These are phyloP conservation scores for Xylaria arbuscula DNA, from an alignment of 2,329 filamentous ascomycete species.

Conservation along the genomic window DNA sequence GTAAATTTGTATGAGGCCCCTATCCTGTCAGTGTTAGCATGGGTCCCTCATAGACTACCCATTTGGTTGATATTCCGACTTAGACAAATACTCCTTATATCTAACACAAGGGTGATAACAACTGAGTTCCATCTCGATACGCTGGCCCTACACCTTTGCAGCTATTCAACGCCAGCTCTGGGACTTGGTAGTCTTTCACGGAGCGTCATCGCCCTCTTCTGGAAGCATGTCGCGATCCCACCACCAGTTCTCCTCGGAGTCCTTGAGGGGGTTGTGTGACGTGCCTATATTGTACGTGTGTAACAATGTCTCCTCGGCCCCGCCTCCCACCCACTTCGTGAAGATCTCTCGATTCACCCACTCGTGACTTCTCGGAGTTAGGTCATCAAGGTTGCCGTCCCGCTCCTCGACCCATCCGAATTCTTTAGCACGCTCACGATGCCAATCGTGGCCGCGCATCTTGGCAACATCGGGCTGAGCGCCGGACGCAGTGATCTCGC, in stretches of 20 bases:
- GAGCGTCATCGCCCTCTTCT: neutral
- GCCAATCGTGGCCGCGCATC: neutral
- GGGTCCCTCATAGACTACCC: too few relatives aligned
- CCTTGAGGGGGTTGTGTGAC: slow-evolving; percentile 1
- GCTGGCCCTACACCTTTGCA: too few relatives aligned
- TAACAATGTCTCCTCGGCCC: neutral
- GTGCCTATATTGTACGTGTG: too few relatives aligned
- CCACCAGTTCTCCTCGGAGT: slow-evolving; percentile 7
- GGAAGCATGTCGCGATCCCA: slow-evolving; percentile 1
- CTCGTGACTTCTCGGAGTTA: neutral
- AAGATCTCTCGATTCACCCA: neutral
- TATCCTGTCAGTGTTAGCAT: too few relatives aligned
- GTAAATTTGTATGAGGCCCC: too few relatives aligned
- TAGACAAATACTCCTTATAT: too few relatives aligned
- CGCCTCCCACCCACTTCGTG: neutral
- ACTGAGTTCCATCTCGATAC: too few relatives aligned
- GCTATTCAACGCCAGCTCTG: neutral
- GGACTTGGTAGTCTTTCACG: neutral
- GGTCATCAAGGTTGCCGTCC: slow-evolving; percentile 11
- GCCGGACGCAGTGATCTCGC: slow-evolving; percentile 18
- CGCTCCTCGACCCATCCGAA: slow-evolving; percentile 18
- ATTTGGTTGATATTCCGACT: too few relatives aligned
- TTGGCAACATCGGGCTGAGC: slow-evolving; percentile 8
- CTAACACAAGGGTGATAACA: too few relatives aligned
- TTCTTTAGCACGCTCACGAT: slow-evolving; percentile 2